Evolutionary conservation across 257 asterid species (phyloP).

Genomic region (Solanum bukasovii): DNA sequence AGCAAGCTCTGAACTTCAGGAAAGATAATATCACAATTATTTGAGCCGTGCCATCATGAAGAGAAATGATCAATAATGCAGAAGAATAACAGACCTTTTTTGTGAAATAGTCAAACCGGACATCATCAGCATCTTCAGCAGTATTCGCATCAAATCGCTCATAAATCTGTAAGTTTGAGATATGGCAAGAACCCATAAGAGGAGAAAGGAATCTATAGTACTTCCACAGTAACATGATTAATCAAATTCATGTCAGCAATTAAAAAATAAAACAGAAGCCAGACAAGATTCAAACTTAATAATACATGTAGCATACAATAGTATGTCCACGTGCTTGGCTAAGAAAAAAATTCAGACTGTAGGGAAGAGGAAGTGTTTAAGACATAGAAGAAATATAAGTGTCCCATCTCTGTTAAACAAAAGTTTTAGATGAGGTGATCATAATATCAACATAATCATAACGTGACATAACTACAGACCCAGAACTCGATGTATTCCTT

Average conservation of each 20-base stretch:
- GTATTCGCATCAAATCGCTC: constrained; percentile 66
- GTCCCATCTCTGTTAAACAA: background rate
- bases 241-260: background rate
- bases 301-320: background rate
- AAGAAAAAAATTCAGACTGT: background rate
- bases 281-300: background rate
- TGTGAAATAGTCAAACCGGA: constrained; percentile 65
- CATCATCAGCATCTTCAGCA: constrained; percentile 57
- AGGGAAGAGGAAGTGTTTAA: background rate
- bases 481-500: background rate
- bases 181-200: background rate
- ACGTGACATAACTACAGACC: background rate
- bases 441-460: background rate
- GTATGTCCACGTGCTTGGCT: background rate
- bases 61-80: background rate
- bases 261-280: background rate
- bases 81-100: constrained; percentile 45
- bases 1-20: background rate
- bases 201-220: background rate
- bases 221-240: background rate
- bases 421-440: background rate
- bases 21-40: background rate
- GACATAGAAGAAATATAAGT: background rate
- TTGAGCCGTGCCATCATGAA: background rate
- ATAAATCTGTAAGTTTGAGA: constrained; percentile 40